phyloP scores from a whole-genome alignment of 768 basidiomycete genomes.

The Hypholoma sublateritium region DNA sequence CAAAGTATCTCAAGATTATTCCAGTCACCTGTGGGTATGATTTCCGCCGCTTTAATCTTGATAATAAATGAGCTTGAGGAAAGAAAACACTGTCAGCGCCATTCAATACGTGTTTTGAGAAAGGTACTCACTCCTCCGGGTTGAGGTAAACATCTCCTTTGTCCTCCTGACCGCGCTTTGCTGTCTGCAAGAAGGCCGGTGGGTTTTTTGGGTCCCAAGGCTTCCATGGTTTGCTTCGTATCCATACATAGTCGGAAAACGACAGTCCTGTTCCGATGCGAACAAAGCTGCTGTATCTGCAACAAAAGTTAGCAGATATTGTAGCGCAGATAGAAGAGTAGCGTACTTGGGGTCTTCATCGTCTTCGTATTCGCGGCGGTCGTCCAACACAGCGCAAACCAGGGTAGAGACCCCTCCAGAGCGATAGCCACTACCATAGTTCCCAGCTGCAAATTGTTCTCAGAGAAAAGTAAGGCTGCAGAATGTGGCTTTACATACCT shows the following conservation, averaged over 20 bases:
- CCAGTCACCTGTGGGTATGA: conserved; percentile 66
- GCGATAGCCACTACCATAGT: conserved; percentile 85
- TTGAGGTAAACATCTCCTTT: conserved; percentile 91
- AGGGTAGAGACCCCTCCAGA: conserved; percentile 89
- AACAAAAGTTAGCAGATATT: background rate
- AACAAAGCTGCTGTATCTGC: conserved; percentile 83
- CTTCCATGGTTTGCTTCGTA: conserved; percentile 83
- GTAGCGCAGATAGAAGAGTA: background rate
- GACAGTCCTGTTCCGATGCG: conserved; percentile 90
- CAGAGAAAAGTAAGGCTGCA: background rate
- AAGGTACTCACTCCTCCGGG: conserved; percentile 71
- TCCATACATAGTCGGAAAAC: conserved; percentile 84
- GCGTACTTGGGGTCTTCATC: conserved; percentile 66
- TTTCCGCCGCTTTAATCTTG: conserved; percentile 92
- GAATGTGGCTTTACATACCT: conserved; percentile 43
- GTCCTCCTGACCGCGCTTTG: conserved; percentile 67
- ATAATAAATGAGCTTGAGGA: conserved; percentile 84
- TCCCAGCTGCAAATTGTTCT: conserved; percentile 60
- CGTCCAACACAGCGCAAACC: conserved; percentile 86
- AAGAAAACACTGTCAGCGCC: background rate
- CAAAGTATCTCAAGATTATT: background rate
- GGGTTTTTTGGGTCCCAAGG: conserved; percentile 70
- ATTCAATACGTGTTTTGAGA: background rate
- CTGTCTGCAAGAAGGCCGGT: conserved; percentile 66
- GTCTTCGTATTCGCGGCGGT: conserved; percentile 52